Conservation (phyloP, 2,329 filamentous ascomycete genomes). For the Apiospora arundinis region DNA sequence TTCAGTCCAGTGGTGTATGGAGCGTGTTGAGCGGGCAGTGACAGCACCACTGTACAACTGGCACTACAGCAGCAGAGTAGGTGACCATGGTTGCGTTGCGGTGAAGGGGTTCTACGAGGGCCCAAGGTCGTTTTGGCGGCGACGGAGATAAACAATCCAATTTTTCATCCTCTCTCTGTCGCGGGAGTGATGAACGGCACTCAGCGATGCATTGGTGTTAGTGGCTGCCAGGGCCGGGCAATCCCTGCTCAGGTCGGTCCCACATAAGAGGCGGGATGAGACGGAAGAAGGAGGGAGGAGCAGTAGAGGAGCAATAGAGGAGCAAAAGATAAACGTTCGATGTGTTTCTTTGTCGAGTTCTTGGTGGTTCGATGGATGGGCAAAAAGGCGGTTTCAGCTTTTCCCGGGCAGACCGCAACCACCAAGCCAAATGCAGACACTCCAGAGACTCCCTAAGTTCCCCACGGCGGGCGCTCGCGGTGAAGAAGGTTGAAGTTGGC, state of each 20-base stretch:
- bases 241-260: not conserved
- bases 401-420: not conserved
- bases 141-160: no score
- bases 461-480: not conserved
- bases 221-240: not conserved
- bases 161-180: not conserved
- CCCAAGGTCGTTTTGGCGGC: not conserved
- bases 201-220: not conserved
- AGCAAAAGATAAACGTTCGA: not conserved
- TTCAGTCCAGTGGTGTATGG: not conserved
- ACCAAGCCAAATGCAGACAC: not conserved
- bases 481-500: not conserved
- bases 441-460: no score
- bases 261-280: not conserved
- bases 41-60: not conserved
- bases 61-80: not conserved
- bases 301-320: no score
- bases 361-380: not conserved
- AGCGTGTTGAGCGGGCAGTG: not conserved
- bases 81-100: not conserved
- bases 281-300: not conserved
- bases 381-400: not conserved
- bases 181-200: slow-evolving; percentile 10
- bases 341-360: not conserved
- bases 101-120: slow-evolving; percentile 1